A percentile compares a stretch with the other conserved stretches of the same genome.
These are phyloP conservation scores for Aspergillus bombycis DNA, from an alignment of 2,329 filamentous ascomycete genomes.

Conservation along the genomic window DNA sequence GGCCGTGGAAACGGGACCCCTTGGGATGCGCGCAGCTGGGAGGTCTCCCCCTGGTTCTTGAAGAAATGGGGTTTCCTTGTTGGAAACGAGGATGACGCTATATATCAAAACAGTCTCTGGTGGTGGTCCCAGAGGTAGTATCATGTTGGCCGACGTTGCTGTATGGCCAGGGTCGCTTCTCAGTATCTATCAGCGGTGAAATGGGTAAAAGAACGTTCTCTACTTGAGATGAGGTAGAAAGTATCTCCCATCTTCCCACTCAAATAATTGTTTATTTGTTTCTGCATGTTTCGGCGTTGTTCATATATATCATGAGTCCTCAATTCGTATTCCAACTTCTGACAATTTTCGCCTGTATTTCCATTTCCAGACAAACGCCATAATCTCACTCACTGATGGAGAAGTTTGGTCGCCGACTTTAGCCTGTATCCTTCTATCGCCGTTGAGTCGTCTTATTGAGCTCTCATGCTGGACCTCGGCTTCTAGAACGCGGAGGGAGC, in stretches of 20 bases:
- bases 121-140: neutral
- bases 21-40: neutral
- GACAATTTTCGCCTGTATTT: neutral
- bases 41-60: neutral
- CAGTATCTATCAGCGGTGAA: accelerated
- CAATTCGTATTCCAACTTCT: neutral
- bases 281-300: neutral
- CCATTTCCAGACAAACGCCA: neutral
- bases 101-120: neutral
- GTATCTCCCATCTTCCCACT: neutral
- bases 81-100: neutral
- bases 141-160: neutral
- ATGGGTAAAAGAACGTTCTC: neutral
- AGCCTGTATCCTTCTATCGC: no score
- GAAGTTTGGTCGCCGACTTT: neutral
- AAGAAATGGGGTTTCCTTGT: neutral
- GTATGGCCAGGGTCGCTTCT: neutral
- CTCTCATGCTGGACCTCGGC: no score
- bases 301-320: neutral
- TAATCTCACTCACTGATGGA: neutral
- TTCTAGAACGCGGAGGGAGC: no score
- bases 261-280: neutral
- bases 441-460: neutral
- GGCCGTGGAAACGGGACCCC: neutral
- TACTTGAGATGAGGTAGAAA: neutral